Base-by-base conservation (phyloP, 306 rosid genomes). In the Quercus alba region DNA sequence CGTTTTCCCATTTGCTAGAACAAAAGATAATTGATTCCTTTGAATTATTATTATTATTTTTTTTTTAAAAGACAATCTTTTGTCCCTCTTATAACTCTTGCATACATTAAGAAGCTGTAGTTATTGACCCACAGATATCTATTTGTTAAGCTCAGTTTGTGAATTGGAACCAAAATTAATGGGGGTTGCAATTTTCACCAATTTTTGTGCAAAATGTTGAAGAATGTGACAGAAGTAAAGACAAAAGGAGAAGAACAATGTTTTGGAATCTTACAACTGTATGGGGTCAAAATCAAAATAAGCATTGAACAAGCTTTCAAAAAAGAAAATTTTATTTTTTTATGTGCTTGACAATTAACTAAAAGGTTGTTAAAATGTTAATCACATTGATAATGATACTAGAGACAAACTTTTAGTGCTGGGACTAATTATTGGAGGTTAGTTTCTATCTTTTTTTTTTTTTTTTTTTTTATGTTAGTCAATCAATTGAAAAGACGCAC, bases 151-250 rank as follows among this genome's bases (percentile, higher is more conserved):
- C 41, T 69, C 23, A 11, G 44, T 26, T 12, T 74, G 17, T n/a
- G 13, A n/a, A 44, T 15, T 19, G 14, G 44, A 61, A 28, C 13
- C 6, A 38, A 64, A 61, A 30, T 52, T 23, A 4, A 28, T n/a
- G 2, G 31, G 18, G 12, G 75, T 56, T 73, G 73, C 17, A 49
- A 4, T 68, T 68, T 5, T 21, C 52, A 55, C 72, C 71, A 84
- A n/a, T 56, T 46, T 73, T 49, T 73, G 55, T 52, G 75, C 74
- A 49, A 77, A 38, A 20, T 41, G 5, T 70, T 21, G 52, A 38
- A 63, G 72, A 56, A 57, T 63, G 70, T 9, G 77, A 89, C 88
- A 63, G 33, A 77, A 49, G 44, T 68, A 54, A 20, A 18, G 62
- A 46, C 76, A 52, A 73, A 61, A 14, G 12, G 66, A 54, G 5